These are phyloP conservation scores for Cymbopogon citratus DNA, from an alignment of 176 grass and related monocot species.

Conservation along the genomic window DNA sequence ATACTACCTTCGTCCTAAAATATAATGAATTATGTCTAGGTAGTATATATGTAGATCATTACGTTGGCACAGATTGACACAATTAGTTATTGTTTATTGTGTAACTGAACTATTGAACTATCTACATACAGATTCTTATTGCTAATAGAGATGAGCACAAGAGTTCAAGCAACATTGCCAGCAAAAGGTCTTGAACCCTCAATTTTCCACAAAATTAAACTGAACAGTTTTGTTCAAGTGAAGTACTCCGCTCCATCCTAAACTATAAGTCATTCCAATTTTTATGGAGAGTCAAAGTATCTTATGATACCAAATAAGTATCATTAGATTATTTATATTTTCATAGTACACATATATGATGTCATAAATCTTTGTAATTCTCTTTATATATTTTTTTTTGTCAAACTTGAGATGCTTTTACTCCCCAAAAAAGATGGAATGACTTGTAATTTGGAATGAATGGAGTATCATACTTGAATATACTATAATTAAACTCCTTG, in stretches of 20 bases:
- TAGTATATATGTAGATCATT: neutral
- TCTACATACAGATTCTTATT: constrained; percentile 56
- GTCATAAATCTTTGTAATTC: too few species aligned
- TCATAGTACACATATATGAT: too few species aligned
- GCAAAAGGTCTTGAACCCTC: constrained; percentile 13
- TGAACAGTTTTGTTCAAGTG: neutral
- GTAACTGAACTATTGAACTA: neutral
- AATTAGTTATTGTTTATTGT: neutral
- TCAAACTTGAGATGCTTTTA: too few species aligned
- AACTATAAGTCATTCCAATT: too few species aligned
- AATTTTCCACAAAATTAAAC: neutral
- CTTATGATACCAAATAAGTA: too few species aligned
- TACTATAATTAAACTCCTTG: neutral
- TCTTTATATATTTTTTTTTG: too few species aligned
- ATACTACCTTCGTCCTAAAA: neutral
- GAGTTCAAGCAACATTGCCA: neutral
- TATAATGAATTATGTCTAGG: too few species aligned
- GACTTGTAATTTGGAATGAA: too few species aligned
- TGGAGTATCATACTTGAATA: neutral
- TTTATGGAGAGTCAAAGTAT: too few species aligned
- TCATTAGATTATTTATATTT: too few species aligned
- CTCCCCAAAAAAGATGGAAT: too few species aligned
- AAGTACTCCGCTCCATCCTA: neutral
- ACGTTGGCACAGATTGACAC: too few species aligned
- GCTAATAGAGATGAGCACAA: constrained; percentile 51